Percentiles rank a stretch among this genome's conserved stretches.
These are phyloP conservation scores for Chaetomiaceae sp. DNA, from an alignment of 2,329 filamentous ascomycete species.

Conservation along the genomic window DNA sequence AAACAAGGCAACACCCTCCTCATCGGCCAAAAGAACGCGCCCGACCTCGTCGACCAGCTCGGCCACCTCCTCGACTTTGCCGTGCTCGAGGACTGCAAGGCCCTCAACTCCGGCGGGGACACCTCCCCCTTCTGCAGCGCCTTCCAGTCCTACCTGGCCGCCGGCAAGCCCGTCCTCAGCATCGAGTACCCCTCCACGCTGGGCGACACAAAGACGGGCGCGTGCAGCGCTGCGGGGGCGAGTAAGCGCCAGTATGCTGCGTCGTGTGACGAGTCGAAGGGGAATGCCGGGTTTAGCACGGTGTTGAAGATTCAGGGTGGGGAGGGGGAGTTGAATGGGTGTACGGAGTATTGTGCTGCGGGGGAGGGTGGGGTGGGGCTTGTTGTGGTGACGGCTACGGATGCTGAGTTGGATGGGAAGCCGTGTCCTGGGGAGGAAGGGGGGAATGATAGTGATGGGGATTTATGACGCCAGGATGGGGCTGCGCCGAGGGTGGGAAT, in stretches of 20 bases:
- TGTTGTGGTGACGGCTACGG: constrained; percentile 1
- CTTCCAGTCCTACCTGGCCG: constrained; percentile 14
- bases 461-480: too few relatives aligned
- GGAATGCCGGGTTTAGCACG: constrained; percentile 11
- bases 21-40: constrained; percentile 21
- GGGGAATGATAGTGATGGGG: too few relatives aligned
- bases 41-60: constrained; percentile 3
- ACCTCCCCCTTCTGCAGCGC: constrained; percentile 12
- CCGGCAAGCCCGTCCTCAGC: constrained; percentile 15
- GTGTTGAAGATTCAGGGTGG: constrained; percentile 16
- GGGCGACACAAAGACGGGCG: constrained; percentile 1
- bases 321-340: constrained; percentile 18
- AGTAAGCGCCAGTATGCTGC: constrained; percentile 8
- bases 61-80: constrained; percentile 15
- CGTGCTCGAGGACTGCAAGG: constrained; percentile 21
- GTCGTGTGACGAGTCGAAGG: constrained; percentile 4
- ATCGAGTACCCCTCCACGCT: constrained; percentile 19
- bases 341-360: constrained; percentile 20
- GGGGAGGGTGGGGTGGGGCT: background rate
- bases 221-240: background rate
- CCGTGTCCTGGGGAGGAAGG: background rate
- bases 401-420: background rate
- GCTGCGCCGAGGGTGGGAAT: too few relatives aligned
- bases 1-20: constrained; percentile 5
- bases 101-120: constrained; percentile 7